A percentile compares a stretch with the other conserved stretches of the same genome.
Evolutionary conservation across 257 asterid genomes (phyloP).

Genomic region (Vinca minor): DNA sequence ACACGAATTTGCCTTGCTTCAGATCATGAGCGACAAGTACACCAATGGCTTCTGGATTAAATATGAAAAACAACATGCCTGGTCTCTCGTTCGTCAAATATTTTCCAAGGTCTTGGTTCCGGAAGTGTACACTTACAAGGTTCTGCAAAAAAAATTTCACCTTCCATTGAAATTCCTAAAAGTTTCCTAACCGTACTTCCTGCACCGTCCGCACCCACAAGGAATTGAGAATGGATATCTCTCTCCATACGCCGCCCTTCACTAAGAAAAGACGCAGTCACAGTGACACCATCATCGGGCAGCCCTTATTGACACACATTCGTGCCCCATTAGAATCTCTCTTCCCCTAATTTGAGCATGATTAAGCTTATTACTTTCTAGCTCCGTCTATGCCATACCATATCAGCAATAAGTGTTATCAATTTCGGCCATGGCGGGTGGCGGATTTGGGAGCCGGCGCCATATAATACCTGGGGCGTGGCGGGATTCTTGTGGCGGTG

Average conservation of each 20-base stretch:
- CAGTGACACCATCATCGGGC: constrained; percentile 40
- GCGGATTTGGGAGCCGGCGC: no score
- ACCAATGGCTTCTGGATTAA: constrained; percentile 75
- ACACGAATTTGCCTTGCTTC: constrained; percentile 81
- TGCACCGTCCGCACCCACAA: constrained; percentile 92
- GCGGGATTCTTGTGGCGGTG: no score
- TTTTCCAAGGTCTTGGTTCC: constrained; percentile 65
- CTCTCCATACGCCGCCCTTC: constrained; percentile 42
- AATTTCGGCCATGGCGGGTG: no score
- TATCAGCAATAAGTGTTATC: no score
- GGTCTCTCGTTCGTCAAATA: constrained; percentile 78
- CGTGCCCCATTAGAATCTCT: constrained; percentile 69
- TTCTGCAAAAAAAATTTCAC: constrained; percentile 72
- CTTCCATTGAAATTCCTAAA: constrained; percentile 62
- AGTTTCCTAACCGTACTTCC: constrained; percentile 70
- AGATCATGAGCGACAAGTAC: constrained; percentile 94
- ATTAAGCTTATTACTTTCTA: constrained; percentile 13
- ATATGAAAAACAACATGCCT: constrained; percentile 87
- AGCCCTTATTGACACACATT: constrained; percentile 46
- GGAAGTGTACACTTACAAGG: constrained; percentile 83
- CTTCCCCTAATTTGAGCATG: constrained; percentile 29
- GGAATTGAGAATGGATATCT: constrained; percentile 49
- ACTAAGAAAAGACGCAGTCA: constrained; percentile 37
- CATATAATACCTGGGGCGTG: no score
- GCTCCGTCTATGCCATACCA: background rate